phyloP scores from a whole-genome alignment of 495 filamentous ascomycete genomes.

The Thozetella sp. region DNA sequence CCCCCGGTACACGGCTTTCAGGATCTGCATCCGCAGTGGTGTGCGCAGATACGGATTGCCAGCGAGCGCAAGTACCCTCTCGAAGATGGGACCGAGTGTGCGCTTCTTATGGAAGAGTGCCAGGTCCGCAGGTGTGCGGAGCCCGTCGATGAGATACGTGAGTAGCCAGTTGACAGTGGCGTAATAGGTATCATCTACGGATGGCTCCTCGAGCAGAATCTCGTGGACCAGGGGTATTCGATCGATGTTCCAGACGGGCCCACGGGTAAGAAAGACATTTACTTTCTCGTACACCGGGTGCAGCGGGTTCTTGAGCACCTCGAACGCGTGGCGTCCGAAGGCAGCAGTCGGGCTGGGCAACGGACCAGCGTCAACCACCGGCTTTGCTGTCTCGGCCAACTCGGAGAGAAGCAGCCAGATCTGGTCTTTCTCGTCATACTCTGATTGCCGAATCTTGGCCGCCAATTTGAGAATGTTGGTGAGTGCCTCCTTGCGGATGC shows the following conservation, averaged over 20 bases:
- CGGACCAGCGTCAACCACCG: constrained; percentile 52
- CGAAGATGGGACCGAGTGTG: constrained; percentile 57
- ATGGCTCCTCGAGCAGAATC: constrained; percentile 70
- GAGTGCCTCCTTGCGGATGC: constrained; percentile 78
- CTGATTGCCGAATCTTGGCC: constrained; percentile 65
- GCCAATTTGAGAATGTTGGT: constrained; percentile 65
- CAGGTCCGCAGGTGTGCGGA: constrained; percentile 62
- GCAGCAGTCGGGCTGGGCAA: constrained; percentile 73
- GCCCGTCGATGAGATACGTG: constrained; percentile 68
- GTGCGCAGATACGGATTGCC: constrained; percentile 63
- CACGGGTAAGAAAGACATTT: constrained; percentile 79
- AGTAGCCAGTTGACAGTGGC: constrained; percentile 82
- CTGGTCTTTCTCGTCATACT: constrained; percentile 75
- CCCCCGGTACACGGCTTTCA: constrained; percentile 73
- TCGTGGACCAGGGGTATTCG: constrained; percentile 78
- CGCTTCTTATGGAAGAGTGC: constrained; percentile 79
- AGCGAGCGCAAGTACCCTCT: constrained; percentile 73
- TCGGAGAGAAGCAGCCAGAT: constrained; percentile 77
- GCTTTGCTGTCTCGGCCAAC: constrained; percentile 69
- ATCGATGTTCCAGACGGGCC: constrained; percentile 71
- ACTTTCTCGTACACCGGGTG: constrained; percentile 86
- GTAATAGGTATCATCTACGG: constrained; percentile 72
- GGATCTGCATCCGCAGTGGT: constrained; percentile 64
- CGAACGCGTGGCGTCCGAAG: constrained; percentile 70
- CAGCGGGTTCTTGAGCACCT: constrained; percentile 72